Conservation (phyloP, 2,329 filamentous ascomycete species). For the Sporothrix curviconia region DNA sequence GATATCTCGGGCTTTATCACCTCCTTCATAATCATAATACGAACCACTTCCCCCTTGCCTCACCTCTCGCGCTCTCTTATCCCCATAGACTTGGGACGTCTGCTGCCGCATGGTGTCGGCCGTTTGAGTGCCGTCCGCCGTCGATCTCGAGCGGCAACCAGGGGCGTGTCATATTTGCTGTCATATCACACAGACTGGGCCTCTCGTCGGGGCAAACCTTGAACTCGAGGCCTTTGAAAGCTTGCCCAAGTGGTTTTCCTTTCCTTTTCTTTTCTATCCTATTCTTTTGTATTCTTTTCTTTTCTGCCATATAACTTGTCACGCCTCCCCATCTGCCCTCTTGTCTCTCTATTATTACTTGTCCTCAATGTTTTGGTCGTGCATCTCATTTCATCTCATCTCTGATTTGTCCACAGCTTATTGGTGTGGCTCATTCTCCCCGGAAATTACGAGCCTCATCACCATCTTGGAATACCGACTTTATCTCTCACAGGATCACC, state of each 20-base stretch:
- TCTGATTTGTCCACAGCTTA: background rate
- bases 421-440: background rate
- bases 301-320: background rate
- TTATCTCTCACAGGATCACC: background rate
- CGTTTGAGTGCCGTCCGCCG: conserved; percentile 10
- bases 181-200: background rate
- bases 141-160: background rate
- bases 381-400: background rate
- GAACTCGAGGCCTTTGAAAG: background rate
- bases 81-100: background rate
- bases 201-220: background rate
- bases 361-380: background rate
- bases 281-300: background rate
- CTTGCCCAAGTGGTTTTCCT: too few relatives aligned
- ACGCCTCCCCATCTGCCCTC: background rate
- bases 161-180: background rate
- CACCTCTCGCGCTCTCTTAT: background rate
- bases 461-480: background rate
- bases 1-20: too few relatives aligned
- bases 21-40: background rate
- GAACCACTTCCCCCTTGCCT: too few relatives aligned
- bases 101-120: background rate
- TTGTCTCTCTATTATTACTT: background rate
- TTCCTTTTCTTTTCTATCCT: too few relatives aligned
- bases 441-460: background rate